Percentiles rank a stretch among this genome's conserved stretches.
Conservation (phyloP, 148 eudicot genomes). For the Nyssa sinensis region DNA sequence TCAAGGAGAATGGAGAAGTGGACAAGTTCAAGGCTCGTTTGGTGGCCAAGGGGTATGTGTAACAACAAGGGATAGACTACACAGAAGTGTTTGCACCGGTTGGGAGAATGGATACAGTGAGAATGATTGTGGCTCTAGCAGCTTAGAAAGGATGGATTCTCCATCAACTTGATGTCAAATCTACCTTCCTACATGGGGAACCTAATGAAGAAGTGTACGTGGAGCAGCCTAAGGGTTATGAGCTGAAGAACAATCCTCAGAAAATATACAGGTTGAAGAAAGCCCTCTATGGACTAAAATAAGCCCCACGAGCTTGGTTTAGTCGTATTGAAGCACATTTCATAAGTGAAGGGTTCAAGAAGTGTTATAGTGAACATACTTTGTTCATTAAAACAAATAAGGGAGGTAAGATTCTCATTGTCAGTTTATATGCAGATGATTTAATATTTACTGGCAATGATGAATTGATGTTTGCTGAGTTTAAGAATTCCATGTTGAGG, state of each 20-base stretch:
- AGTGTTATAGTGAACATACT: constrained; percentile 12
- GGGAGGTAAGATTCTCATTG: constrained; percentile 14
- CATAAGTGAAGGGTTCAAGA: constrained; percentile 8
- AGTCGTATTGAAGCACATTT: constrained; percentile 17
- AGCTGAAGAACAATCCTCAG: too few relatives aligned
- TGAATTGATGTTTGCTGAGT: neutral
- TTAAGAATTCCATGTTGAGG: neutral
- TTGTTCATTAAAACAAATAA: neutral
- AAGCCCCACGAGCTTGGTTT: constrained; percentile 19
- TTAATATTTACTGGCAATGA: constrained; percentile 12
- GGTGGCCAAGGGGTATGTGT: constrained; percentile 7
- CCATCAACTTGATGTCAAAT: constrained; percentile 17
- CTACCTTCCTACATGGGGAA: constrained; percentile 15
- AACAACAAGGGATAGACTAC: neutral
- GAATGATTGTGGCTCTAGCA: neutral
- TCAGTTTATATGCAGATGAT: constrained; percentile 16
- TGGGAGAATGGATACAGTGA: neutral
- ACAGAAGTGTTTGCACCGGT: constrained; percentile 3
- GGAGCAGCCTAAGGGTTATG: constrained; percentile 6
- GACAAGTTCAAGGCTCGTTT: constrained; percentile 10
- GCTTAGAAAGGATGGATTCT: constrained; percentile 4
- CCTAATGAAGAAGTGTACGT: neutral
- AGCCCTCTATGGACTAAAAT: constrained; percentile 16
- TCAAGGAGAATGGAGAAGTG: neutral
- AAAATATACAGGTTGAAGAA: constrained; percentile 13